These are phyloP conservation scores for Atkinsonella hypoxylon DNA, from an alignment of 2,329 filamentous ascomycete species.

Conservation along the genomic window DNA sequence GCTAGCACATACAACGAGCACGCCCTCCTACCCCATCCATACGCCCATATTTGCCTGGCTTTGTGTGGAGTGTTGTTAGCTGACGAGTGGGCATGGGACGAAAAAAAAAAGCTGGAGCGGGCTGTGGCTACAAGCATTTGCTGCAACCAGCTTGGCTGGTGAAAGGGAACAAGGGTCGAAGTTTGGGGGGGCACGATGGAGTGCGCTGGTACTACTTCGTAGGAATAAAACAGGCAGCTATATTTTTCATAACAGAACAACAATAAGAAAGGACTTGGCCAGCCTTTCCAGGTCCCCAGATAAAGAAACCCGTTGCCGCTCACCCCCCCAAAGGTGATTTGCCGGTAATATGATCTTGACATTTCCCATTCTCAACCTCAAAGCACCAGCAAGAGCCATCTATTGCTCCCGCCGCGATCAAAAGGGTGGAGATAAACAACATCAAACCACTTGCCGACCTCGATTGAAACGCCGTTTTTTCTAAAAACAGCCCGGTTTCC, in stretches of 20 bases:
- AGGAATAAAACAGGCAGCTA: background rate
- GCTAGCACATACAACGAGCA: slow-evolving; percentile 6
- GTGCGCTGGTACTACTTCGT: slow-evolving; percentile 1
- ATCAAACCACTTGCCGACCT: background rate
- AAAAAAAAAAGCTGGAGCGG: background rate
- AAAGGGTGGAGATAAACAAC: background rate
- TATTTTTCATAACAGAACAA: background rate
- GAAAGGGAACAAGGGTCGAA: background rate
- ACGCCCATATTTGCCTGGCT: background rate
- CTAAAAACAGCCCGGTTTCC: background rate
- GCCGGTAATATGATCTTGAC: background rate
- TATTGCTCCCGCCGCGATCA: background rate
- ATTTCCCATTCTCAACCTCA: background rate
- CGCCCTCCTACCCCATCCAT: background rate
- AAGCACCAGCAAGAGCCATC: background rate
- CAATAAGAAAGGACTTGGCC: slow-evolving; percentile 1
- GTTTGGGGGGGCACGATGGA: background rate
- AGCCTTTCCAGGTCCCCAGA: background rate
- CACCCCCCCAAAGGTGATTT: background rate
- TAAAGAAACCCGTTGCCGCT: slow-evolving; percentile 2
- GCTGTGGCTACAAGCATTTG: background rate
- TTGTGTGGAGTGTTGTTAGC: background rate
- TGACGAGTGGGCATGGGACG: background rate
- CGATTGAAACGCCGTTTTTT: background rate
- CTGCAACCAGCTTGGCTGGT: background rate